Base-by-base conservation (phyloP, 352 stramenopile species). In the Pythium plurisporium region DNA sequence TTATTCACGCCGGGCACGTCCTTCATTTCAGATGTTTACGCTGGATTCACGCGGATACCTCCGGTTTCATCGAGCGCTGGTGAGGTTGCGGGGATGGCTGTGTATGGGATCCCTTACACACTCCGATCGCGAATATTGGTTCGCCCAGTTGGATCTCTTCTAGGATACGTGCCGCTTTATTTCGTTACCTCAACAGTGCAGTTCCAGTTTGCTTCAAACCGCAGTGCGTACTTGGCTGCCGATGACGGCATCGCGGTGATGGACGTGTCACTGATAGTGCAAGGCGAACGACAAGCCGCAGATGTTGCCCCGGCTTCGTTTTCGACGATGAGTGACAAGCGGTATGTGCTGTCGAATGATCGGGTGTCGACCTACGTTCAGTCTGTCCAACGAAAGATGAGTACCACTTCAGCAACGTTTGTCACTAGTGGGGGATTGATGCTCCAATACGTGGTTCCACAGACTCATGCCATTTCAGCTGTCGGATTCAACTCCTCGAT, bases 111-210 rank as follows among this genome's bases (percentile, higher is more conserved):
- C 45, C 73, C 73, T 14, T 79, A 78, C 27, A 33, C 27, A 12
- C 34, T 63, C 15, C 62, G 70, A 2, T 45, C 73, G 19, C 44
- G 48, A 0, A 51, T 82, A n/a, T 57, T 38, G 10, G 55, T 79
- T 6, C 70, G 70, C 1, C 62, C 70, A 3, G 44, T 53, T 23
- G 40, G 72, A 14, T 68, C 62, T 20, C 62, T 67, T 47, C 67
- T 72, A 2, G 73, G 66, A 1, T 76, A 64, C 34, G 52, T 79
- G 26, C 67, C 63, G 12, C 22, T 82, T 15, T 78, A 76, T 52
- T 64, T 68, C n/a, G 65, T 82, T 4, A 37, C 72, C 5, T 76
- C 73, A 19, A 78, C 73, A 0, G 73, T 79, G 19, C 27, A 56
- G 25, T 77, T 80, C 37, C 69, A 74, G 41, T 70, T 83, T 45